A percentile compares a stretch with the other conserved stretches of the same genome.
These are phyloP conservation scores for Solanum pimpinellifolium DNA, from an alignment of 257 asterid genomes.

Conservation along the genomic window DNA sequence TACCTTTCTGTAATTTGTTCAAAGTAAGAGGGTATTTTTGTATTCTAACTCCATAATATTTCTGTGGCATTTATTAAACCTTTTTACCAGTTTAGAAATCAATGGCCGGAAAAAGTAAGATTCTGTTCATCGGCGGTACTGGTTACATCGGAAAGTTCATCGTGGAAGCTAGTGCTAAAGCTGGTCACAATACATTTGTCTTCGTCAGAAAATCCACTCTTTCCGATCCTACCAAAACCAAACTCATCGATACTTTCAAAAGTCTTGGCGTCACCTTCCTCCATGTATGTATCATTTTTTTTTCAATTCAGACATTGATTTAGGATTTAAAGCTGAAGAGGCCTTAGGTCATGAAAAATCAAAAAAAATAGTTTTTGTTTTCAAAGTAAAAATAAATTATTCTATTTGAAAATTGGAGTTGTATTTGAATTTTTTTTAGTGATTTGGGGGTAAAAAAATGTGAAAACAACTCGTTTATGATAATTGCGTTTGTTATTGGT, in stretches of 20 bases:
- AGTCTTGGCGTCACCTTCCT: slow-evolving; percentile 44
- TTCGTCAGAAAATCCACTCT: slow-evolving; percentile 38
- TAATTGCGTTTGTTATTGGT: background rate
- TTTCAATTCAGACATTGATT: background rate
- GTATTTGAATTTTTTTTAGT: background rate
- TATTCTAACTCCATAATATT: background rate
- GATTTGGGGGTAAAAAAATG: background rate
- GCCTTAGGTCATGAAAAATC: background rate
- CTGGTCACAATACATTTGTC: slow-evolving; percentile 69
- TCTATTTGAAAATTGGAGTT: background rate
- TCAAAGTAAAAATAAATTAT: background rate
- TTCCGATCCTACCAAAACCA: slow-evolving; percentile 50
- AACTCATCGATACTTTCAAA: slow-evolving; percentile 45
- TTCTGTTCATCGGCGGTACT: slow-evolving; percentile 76
- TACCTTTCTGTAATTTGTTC: background rate
- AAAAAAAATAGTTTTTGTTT: background rate
- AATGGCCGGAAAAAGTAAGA: slow-evolving; percentile 70
- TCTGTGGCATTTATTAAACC: background rate
- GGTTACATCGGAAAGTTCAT: slow-evolving; percentile 72
- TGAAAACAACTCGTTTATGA: background rate
- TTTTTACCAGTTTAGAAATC: background rate
- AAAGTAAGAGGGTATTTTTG: background rate
- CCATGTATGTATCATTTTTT: slow-evolving; percentile 19
- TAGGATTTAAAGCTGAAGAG: background rate
- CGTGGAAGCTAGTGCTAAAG: slow-evolving; percentile 52